Evolutionary conservation across 176 grass and related monocot genomes (phyloP), one percentile per base, ranked within the genome.

Genomic region (Thinopyrum elongatum): DNA sequence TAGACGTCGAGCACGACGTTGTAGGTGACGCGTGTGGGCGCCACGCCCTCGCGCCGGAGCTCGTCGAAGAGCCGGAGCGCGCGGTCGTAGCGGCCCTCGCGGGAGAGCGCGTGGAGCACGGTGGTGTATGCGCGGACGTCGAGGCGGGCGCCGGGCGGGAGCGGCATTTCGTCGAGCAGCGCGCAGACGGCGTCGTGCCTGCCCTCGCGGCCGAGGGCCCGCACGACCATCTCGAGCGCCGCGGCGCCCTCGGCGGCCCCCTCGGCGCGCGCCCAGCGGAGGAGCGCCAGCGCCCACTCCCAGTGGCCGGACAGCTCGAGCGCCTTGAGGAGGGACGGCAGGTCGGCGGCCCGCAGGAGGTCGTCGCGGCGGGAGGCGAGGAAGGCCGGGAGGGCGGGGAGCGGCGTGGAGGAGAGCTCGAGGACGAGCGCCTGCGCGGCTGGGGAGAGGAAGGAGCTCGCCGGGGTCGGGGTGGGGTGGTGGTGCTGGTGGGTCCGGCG

Each of bases 1-100:
- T 95, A 98, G 33, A 98, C 88, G 82, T 94, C 85, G n/a, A 98
- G 92, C 87, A 98, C 70, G 84, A 95, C 93, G 79, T 95, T 98
- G 84, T 98, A 98, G 65, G 93, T 98, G 71, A 98, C 96, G 10
- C 91, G 82, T 1, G 91, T 98, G 58, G 96, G 93, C 33, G 69
- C 65, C 4, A 95, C 82, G 1, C 91, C 93, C 41, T 88, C 82
- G 5, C 23, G 58, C 81, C 88, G 93, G 44, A 98, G 88, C 42
- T 90, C 77, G 23, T 81, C 74, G 70, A 95, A 95, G 36, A 98
- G 86, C 78, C 78, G 34, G 29, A 95, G 30, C 6, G 91, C 96
- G 64, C 86, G 87, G 16, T 86, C 86, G 34, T 94, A 98, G 28
- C 82, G 79, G 6, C 92, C 79, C 17, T 80, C 57, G 15, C 91